Evolutionary conservation across 306 rosid species (phyloP).

Genomic region (Spatholobus suberectus): DNA sequence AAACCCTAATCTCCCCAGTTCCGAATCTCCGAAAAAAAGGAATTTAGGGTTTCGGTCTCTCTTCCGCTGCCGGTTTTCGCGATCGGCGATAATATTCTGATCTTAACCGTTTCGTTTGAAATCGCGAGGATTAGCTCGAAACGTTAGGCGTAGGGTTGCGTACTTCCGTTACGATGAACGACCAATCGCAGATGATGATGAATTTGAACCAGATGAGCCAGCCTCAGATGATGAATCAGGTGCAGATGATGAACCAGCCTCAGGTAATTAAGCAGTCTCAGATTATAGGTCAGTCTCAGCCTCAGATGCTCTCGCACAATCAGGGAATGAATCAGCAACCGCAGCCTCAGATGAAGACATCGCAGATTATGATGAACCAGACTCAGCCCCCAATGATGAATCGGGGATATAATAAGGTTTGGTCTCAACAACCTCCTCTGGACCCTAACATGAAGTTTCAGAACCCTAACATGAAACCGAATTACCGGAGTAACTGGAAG

Average conservation of each 20-base stretch:
- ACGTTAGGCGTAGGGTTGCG: constrained; percentile 42
- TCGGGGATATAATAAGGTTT: constrained; percentile 55
- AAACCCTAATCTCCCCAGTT: constrained; percentile 33
- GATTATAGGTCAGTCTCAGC: constrained; percentile 43
- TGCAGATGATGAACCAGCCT: no score
- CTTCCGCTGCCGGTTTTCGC: constrained; percentile 19
- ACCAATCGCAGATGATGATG: constrained; percentile 61
- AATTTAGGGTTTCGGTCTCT: constrained; percentile 54
- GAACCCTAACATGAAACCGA: constrained; percentile 53
- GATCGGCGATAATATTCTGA: constrained; percentile 33
- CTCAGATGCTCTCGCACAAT: constrained; percentile 47
- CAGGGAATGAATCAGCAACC: constrained; percentile 47
- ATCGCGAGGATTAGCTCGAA: not conserved
- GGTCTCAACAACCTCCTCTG: constrained; percentile 55
- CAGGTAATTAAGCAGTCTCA: constrained; percentile 50
- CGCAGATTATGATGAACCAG: constrained; percentile 56
- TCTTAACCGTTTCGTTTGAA: constrained; percentile 5
- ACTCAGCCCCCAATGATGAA: constrained; percentile 55
- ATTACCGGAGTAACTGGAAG: constrained; percentile 76
- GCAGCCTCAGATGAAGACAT: constrained; percentile 47
- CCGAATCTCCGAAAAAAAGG: constrained; percentile 4
- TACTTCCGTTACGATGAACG: constrained; percentile 55
- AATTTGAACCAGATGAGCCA: constrained; percentile 55
- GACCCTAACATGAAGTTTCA: constrained; percentile 58
- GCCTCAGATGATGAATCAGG: constrained; percentile 61